Evolutionary conservation across 1,284 basidiomycete species (phyloP).

Genomic region (Bondarzewia mesenterica): DNA sequence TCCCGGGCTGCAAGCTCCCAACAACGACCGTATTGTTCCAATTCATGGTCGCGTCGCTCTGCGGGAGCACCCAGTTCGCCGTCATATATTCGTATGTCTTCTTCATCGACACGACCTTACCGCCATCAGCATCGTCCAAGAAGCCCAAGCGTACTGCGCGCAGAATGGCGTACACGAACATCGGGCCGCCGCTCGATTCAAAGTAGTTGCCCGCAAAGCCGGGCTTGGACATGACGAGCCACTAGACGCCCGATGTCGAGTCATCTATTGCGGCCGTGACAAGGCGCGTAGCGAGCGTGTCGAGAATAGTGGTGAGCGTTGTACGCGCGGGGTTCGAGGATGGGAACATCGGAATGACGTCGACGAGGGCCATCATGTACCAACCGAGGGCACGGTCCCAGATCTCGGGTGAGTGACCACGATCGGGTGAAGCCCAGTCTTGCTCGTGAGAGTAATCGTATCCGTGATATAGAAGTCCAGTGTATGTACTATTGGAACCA

Average conservation of each 20-base stretch:
- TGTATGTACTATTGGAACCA: background rate
- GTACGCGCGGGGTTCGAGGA: background rate
- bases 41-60: background rate
- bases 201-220: background rate
- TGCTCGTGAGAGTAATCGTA: background rate
- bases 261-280: background rate
- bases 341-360: background rate
- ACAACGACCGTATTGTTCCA: background rate
- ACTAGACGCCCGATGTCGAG: background rate
- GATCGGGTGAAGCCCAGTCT: background rate
- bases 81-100: background rate
- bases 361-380: conserved; percentile 1
- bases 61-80: background rate
- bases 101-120: background rate
- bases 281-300: background rate
- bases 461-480: background rate
- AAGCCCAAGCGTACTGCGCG: background rate
- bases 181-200: background rate
- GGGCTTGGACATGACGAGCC: background rate
- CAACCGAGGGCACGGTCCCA: background rate
- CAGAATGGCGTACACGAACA: background rate
- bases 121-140: background rate
- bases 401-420: background rate
- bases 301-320: background rate
- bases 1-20: background rate